Evolutionary conservation across 371 early-diverging fungal genomes (phyloP).

Genomic region (Actinomortierella ambigua): DNA sequence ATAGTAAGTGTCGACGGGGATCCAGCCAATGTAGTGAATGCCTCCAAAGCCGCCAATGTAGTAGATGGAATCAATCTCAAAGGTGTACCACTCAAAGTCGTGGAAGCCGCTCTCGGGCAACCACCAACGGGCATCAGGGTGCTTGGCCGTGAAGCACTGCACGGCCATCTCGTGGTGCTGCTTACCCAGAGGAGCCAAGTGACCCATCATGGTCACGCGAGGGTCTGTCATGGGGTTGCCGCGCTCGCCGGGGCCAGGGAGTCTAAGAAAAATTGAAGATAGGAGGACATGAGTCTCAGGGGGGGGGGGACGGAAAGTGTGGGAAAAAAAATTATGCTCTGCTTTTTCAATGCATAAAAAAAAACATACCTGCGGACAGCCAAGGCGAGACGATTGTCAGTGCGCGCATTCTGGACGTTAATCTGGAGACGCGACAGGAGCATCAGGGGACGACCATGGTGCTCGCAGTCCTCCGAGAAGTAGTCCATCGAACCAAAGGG

Average conservation of each 20-base stretch:
- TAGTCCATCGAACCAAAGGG: constrained; percentile 66
- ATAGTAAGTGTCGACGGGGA: constrained; percentile 31
- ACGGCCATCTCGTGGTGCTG: constrained; percentile 40
- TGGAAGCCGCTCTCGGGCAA: constrained; percentile 48
- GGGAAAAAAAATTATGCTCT: constrained; percentile 28
- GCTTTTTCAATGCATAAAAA: constrained; percentile 16
- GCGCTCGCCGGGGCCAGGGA: constrained; percentile 22
- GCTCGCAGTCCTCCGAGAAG: constrained; percentile 52
- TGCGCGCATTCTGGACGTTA: constrained; percentile 47
- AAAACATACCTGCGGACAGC: constrained; percentile 31
- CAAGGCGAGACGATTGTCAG: constrained; percentile 23
- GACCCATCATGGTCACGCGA: constrained; percentile 56
- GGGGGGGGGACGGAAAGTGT: constrained; percentile 22
- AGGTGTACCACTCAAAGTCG: constrained; percentile 57
- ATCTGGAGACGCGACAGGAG: constrained; percentile 52
- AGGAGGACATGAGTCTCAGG: constrained; percentile 18
- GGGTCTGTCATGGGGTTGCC: constrained; percentile 53
- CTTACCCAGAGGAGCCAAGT: constrained; percentile 38
- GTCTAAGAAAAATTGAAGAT: constrained; percentile 1
- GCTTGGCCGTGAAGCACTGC: constrained; percentile 47
- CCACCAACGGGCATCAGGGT: constrained; percentile 56
- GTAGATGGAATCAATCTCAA: constrained; percentile 55
- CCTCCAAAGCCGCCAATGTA: constrained; percentile 65
- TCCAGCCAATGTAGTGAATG: constrained; percentile 44
- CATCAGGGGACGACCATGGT: constrained; percentile 51